Evolutionary conservation across 257 asterid genomes (phyloP), one percentile per base, ranked within the genome.

Genomic region (Gynochthodes officinalis): DNA sequence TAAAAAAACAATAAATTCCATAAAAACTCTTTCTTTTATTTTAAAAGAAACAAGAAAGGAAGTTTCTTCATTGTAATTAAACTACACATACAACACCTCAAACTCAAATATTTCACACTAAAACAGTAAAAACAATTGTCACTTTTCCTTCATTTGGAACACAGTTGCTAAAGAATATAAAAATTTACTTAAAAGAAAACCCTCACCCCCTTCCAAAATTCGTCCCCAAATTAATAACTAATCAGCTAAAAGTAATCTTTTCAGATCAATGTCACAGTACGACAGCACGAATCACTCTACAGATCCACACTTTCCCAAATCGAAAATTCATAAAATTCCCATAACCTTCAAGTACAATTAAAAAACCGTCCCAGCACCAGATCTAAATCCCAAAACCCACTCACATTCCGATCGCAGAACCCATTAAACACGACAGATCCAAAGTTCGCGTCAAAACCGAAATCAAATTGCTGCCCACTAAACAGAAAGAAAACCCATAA

Each of bases 391-490:
- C 49, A 63, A 42, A 64, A 64, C 35, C 52, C 50, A 64, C 50
- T 44, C 52, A 39, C 58, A 61, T 30, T 30, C 52, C 11, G 67
- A 67, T 43, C 62, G 57, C 10, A n/a, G 15, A 40, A 64, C 49
- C 14, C 37, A 63, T 63, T 21, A 37, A 35, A 23, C 79, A 28
- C 32, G 50, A 71, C 74, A 64, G 82, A 83, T 79, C 83, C 60
- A 69, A 46, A 69, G 28, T 70, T 67, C 74, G 13, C 14, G 3
- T 23, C 2, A 64, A 64, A 42, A 0, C 44, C 0, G 37, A 42
- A 64, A 64, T 53, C 60, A 23, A 53, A 21, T 53, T 53, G 30
- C 25, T 14, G 25, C 10, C 70, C 70, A 23, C 7, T 1, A 4
- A 43, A 32, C 46, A 49, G 39, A 21, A 63, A 21, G 2, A 10